These are phyloP conservation scores for Xylariaceae sp. DNA, from an alignment of 2,329 filamentous ascomycete genomes.

Conservation along the genomic window DNA sequence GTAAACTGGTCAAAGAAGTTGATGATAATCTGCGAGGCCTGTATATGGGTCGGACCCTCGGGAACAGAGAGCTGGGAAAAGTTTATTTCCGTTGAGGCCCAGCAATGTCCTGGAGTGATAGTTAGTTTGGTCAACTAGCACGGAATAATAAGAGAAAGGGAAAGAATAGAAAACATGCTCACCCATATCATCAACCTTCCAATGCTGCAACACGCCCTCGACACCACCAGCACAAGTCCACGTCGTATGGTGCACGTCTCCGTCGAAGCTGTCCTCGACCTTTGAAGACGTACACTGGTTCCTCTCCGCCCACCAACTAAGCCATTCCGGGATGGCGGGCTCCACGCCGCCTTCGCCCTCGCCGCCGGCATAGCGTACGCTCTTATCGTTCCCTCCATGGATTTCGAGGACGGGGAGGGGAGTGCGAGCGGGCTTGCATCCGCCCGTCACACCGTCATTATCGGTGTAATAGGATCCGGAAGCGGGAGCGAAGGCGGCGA, in stretches of 20 bases:
- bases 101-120: slow-evolving; percentile 33
- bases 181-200: slow-evolving; percentile 39
- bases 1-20: slow-evolving; percentile 39
- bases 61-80: slow-evolving; percentile 37
- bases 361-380: slow-evolving; percentile 39
- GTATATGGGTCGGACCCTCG: slow-evolving; percentile 37
- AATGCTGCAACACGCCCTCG: slow-evolving; percentile 37
- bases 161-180: slow-evolving; percentile 9
- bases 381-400: slow-evolving; percentile 39
- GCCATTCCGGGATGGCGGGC: slow-evolving; percentile 37
- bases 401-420: slow-evolving; percentile 40
- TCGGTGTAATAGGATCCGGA: slow-evolving; percentile 44
- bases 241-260: slow-evolving; percentile 37
- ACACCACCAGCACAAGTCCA: slow-evolving; percentile 36
- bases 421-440: slow-evolving; percentile 34
- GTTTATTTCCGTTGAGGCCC: slow-evolving; percentile 41
- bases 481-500: slow-evolving; percentile 41
- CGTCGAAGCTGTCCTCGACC: slow-evolving; percentile 31
- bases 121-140: not conserved
- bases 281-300: slow-evolving; percentile 34
- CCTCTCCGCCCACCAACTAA: slow-evolving; percentile 37
- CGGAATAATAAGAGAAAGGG: not conserved
- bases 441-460: slow-evolving; percentile 27
- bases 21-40: slow-evolving; percentile 40
- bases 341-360: slow-evolving; percentile 37